phyloP scores from a whole-genome alignment of 1,284 basidiomycete species.

The Naganishia albida region DNA sequence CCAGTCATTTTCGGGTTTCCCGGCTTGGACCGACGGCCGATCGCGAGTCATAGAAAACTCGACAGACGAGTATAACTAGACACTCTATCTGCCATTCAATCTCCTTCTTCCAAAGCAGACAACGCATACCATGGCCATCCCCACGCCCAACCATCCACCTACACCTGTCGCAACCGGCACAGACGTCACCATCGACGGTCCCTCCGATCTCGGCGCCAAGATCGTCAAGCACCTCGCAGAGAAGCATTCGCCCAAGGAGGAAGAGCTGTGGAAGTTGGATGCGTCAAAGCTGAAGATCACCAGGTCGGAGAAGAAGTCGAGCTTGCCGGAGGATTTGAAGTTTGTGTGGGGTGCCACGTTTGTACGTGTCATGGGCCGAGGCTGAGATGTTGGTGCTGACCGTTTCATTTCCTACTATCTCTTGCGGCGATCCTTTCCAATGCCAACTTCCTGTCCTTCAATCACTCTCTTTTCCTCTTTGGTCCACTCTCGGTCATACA shows the following conservation, averaged over 20 bases:
- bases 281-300: constrained; percentile 56
- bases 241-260: not conserved
- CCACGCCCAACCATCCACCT: constrained; percentile 1
- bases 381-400: too few relatives aligned
- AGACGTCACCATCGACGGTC: constrained; percentile 13
- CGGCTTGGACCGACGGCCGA: too few relatives aligned
- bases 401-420: not conserved
- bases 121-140: constrained; percentile 6
- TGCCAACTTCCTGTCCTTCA: not conserved
- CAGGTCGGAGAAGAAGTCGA: constrained; percentile 53
- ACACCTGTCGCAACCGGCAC: constrained; percentile 1
- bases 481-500: too few relatives aligned
- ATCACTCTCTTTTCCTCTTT: not conserved
- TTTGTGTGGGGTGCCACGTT: constrained; percentile 56
- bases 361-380: constrained; percentile 1
- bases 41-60: too few relatives aligned
- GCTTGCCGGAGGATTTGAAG: constrained; percentile 44
- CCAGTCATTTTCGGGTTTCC: too few relatives aligned
- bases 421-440: not conserved
- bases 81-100: not conserved
- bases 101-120: not conserved
- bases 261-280: constrained; percentile 42
- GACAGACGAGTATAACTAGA: too few relatives aligned
- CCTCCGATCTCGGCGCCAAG: constrained; percentile 26
- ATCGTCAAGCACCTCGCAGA: constrained; percentile 18